Conservation (phyloP, 108 stramenopile genomes). For the Skeletonema grethae region DNA sequence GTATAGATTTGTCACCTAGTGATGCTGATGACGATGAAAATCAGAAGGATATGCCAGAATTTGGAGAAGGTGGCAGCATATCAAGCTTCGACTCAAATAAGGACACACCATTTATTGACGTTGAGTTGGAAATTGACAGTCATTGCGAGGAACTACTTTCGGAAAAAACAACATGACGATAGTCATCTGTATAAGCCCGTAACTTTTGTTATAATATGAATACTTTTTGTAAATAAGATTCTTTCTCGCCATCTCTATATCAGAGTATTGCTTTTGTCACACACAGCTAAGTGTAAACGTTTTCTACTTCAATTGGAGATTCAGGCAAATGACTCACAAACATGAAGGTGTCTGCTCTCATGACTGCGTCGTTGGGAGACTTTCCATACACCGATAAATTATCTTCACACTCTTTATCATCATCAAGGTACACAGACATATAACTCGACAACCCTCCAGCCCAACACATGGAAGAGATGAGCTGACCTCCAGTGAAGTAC, state of each 20-base stretch:
- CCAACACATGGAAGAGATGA: slow-evolving; percentile 40
- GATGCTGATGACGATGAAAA: neutral
- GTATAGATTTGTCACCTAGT: neutral
- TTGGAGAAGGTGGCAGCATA: neutral
- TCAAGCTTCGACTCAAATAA: neutral
- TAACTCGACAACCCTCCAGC: slow-evolving; percentile 31
- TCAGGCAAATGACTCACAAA: slow-evolving; percentile 41
- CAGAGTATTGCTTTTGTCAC: neutral
- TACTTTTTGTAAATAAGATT: slow-evolving; percentile 1
- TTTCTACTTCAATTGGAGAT: slow-evolving; percentile 10
- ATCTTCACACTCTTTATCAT: slow-evolving; percentile 12
- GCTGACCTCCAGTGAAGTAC: slow-evolving; percentile 50
- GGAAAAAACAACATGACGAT: neutral
- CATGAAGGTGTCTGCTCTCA: slow-evolving; percentile 47
- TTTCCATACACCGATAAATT: slow-evolving; percentile 27
- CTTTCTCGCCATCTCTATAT: neutral
- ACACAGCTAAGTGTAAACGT: neutral
- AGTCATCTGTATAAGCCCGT: neutral
- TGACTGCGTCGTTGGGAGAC: slow-evolving; percentile 13
- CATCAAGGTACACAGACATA: slow-evolving; percentile 26
- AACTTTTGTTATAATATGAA: neutral
- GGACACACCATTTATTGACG: neutral
- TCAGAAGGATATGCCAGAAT: neutral
- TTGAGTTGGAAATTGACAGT: neutral
- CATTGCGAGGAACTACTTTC: neutral